Base-by-base conservation (phyloP, 179 eudicot genomes). In the Beta lomatogona region DNA sequence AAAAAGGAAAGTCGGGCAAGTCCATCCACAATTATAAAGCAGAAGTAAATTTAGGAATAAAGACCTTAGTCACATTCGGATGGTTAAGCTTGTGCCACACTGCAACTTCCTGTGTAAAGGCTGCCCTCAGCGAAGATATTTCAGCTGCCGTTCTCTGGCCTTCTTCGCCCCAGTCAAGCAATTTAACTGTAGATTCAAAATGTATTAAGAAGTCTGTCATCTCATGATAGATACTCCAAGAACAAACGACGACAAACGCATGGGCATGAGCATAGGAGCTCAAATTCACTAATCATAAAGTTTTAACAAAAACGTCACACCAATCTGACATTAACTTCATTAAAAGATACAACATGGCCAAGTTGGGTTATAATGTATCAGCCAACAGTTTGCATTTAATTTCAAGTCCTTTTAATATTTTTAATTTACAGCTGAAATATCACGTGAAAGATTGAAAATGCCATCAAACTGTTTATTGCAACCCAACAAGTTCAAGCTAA, bases 11-110 rank as follows among this genome's bases (percentile, higher is more conserved):
- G 45, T 25, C 10, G 16, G 69, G 31, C 57, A 18, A 50, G 46
- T 67, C 2, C 60, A 50, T 63, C 41, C 65, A 61, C 22, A 70
- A 2, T 58, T 48, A 64, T 36, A 16, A 54, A 76, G 61, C 7
- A 53, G 14, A 50, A 72, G 19, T 19, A 65, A 31, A 77, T 45
- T 71, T 1, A 77, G 75, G 55, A 72, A 28, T 16, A 71, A 83
- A 73, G 76, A 96, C 99, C 98, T 91, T 94, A 66, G 99, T 94
- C 46, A 96, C 98, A 86, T 96, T 96, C 36, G 99, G 99, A 86
- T 96, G 99, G 75, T 94, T 96, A 83, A 96, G 99, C 86, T 93
- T 96, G 86, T 96, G 98, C 99, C 99, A 96, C 22, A 96, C 99
- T 3, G 94, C 94, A 82, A 96, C 98, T 92, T 96, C 98, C 82